A percentile compares a stretch with the other conserved stretches of the same genome.
phyloP scores from a whole-genome alignment of 2,329 filamentous ascomycete species.

The Pseudogymnoascus sp. region DNA sequence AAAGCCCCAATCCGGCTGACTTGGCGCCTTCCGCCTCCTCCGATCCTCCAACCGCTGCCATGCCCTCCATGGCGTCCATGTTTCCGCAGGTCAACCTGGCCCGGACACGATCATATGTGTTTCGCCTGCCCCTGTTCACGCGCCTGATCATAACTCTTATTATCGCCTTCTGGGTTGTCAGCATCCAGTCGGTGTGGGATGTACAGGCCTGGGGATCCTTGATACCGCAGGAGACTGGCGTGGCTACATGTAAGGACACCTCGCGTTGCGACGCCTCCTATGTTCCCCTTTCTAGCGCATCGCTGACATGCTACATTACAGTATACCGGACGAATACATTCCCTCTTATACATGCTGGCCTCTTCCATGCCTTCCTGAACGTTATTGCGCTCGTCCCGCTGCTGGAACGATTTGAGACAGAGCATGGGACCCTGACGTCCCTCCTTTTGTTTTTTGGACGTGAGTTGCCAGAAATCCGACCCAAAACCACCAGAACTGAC shows the following conservation, averaged over 20 bases:
- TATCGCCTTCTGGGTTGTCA: conserved; percentile 58
- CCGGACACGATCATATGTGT: conserved; percentile 70
- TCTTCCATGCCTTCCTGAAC: conserved; percentile 77
- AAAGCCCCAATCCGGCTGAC: conserved; percentile 5
- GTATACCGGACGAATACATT: conserved; percentile 93
- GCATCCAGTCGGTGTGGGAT: conserved; percentile 62
- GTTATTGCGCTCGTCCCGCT: conserved; percentile 74
- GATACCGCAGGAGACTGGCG: conserved; percentile 64
- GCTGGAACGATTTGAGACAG: conserved; percentile 85
- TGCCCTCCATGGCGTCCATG: conserved; percentile 22
- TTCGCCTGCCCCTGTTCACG: conserved; percentile 83
- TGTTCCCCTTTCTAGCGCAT: not conserved
- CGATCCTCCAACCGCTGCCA: conserved; percentile 2
- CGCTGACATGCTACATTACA: conserved; percentile 31
- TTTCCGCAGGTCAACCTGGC: conserved; percentile 54
- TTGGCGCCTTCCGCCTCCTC: conserved; percentile 4
- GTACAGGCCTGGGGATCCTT: conserved; percentile 70
- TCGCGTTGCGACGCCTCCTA: conserved; percentile 9
- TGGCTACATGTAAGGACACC: conserved; percentile 56
- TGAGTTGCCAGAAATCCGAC: conserved; percentile 41
- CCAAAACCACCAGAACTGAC: conserved; percentile 18
- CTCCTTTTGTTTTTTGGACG: conserved; percentile 82
- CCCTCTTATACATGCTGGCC: conserved; percentile 72
- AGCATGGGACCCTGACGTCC: conserved; percentile 85
- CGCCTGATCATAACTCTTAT: conserved; percentile 61